These are phyloP conservation scores for Millerozyma acaciae DNA, from an alignment of 805 yeast species.

Conservation along the genomic window DNA sequence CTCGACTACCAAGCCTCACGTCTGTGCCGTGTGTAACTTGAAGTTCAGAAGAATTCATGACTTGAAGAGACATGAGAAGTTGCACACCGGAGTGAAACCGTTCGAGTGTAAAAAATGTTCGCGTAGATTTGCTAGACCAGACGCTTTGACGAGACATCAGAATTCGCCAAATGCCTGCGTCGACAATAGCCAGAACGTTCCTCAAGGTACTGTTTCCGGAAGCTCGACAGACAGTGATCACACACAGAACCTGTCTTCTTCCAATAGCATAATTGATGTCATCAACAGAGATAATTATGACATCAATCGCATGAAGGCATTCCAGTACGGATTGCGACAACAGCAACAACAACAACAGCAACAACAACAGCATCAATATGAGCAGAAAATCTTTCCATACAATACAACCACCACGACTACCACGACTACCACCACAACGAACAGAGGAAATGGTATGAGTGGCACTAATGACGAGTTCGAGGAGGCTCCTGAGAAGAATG, in stretches of 20 bases:
- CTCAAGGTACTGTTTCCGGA: background rate
- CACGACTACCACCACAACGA: background rate
- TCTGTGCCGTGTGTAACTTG: slow-evolving; percentile 56
- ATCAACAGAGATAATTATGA: slow-evolving; percentile 11
- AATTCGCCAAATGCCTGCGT: slow-evolving; percentile 42
- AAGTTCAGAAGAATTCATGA: slow-evolving; percentile 73
- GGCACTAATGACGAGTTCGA: too few species aligned
- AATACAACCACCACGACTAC: slow-evolving; percentile 3
- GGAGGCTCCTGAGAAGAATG: too few species aligned
- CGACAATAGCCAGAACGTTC: slow-evolving; percentile 7
- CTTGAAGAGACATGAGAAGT: slow-evolving; percentile 67
- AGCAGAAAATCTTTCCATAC: slow-evolving; percentile 4
- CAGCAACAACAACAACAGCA: slow-evolving; percentile 7
- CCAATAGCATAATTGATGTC: slow-evolving; percentile 4
- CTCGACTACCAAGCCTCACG: slow-evolving; percentile 58
- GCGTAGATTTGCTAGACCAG: slow-evolving; percentile 67
- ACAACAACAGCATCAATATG: slow-evolving; percentile 1
- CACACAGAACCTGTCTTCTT: background rate
- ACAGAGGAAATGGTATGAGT: slow-evolving; percentile 3
- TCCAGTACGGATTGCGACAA: slow-evolving; percentile 11
- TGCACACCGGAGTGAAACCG: slow-evolving; percentile 76
- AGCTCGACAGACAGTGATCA: slow-evolving; percentile 2
- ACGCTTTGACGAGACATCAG: slow-evolving; percentile 68
- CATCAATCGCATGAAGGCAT: slow-evolving; percentile 15
- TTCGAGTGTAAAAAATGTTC: slow-evolving; percentile 58